A percentile compares a stretch with the other conserved stretches of the same genome.
Conservation (phyloP, 2,329 filamentous ascomycete genomes). For the Xylariaceae sp. region DNA sequence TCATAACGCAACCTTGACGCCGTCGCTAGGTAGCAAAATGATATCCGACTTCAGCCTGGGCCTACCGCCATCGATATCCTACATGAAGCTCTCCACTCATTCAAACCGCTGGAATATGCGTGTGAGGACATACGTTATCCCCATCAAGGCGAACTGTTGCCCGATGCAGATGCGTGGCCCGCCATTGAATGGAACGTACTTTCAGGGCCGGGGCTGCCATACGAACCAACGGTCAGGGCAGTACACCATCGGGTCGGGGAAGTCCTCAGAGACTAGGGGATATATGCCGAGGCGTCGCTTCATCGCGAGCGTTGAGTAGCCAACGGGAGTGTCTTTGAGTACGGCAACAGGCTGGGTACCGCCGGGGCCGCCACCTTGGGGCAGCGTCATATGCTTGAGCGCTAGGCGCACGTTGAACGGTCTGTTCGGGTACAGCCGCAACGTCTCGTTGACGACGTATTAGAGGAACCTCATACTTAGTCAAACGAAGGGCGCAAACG, state of each 20-base stretch:
- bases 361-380: slow-evolving; percentile 62
- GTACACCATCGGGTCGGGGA: slow-evolving; percentile 47
- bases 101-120: slow-evolving; percentile 68
- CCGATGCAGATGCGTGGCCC: slow-evolving; percentile 70
- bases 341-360: slow-evolving; percentile 57
- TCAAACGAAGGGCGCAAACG: slow-evolving; percentile 76
- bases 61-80: slow-evolving; percentile 46
- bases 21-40: slow-evolving; percentile 53
- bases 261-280: slow-evolving; percentile 42
- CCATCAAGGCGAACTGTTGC: slow-evolving; percentile 75
- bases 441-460: slow-evolving; percentile 67
- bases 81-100: slow-evolving; percentile 53
- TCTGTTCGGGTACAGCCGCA: slow-evolving; percentile 71
- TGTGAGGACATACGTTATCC: slow-evolving; percentile 68
- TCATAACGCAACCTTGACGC: slow-evolving; percentile 53
- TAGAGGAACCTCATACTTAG: slow-evolving; percentile 82
- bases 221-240: slow-evolving; percentile 61
- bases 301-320: slow-evolving; percentile 65
- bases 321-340: slow-evolving; percentile 58
- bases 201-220: slow-evolving; percentile 61
- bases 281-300: slow-evolving; percentile 63
- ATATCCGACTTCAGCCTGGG: slow-evolving; percentile 55
- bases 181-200: slow-evolving; percentile 71
- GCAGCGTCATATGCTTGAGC: slow-evolving; percentile 67
- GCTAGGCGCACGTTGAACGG: slow-evolving; percentile 74